A percentile compares a stretch with the other conserved stretches of the same genome.
phyloP scores from a whole-genome alignment of 306 rosid species.

The Benincasa hispida region DNA sequence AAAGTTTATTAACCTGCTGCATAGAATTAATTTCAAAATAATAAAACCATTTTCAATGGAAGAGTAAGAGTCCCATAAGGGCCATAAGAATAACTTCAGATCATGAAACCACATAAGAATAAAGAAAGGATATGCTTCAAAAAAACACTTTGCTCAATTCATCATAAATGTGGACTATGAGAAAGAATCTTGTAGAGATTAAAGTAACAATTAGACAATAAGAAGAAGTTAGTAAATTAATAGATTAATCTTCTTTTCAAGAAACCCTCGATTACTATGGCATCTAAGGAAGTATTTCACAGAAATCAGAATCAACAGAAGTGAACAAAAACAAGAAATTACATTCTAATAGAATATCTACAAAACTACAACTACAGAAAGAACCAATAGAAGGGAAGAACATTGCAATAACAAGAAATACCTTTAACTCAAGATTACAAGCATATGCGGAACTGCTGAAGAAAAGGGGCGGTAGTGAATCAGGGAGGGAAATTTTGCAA shows the following conservation, averaged over 20 bases:
- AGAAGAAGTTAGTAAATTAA: not conserved
- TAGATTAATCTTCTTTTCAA: not conserved
- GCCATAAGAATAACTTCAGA: no score
- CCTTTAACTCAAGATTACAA: not conserved
- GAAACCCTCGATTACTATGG: not conserved
- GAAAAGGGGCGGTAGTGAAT: not conserved
- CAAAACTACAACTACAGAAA: not conserved
- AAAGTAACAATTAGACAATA: not conserved
- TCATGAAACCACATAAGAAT: no score
- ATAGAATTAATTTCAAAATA: no score
- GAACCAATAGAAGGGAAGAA: not conserved
- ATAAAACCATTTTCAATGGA: no score
- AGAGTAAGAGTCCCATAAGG: no score
- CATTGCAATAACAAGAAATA: not conserved
- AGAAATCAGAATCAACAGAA: not conserved
- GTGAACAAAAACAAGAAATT: not conserved
- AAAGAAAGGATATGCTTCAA: no score
- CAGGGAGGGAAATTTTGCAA: not conserved
- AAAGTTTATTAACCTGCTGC: no score
- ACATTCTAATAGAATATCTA: not conserved
- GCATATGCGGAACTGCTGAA: not conserved
- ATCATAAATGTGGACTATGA: not conserved
- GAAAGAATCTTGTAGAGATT: not conserved
- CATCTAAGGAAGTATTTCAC: not conserved
- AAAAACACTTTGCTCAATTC: not conserved